phyloP scores from a whole-genome alignment of 192 early-diverging fungal species.

The Gryganskiella cystojenkinii region DNA sequence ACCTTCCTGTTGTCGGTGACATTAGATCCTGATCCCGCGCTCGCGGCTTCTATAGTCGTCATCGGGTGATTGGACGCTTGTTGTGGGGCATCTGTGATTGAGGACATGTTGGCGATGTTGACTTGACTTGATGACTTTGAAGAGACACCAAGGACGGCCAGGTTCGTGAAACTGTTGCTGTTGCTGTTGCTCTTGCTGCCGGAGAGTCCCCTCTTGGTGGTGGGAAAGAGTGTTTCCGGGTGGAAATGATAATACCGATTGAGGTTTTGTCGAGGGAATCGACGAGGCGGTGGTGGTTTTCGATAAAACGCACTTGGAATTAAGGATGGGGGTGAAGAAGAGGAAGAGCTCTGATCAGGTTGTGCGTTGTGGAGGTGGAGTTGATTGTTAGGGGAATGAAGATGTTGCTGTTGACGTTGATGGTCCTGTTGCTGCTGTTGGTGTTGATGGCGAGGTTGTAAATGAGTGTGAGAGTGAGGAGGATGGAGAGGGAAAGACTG shows the following conservation, averaged over 20 bases:
- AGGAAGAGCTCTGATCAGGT: background rate
- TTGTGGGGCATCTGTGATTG: too few relatives aligned
- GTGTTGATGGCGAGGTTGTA: background rate
- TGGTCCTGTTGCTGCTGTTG: background rate
- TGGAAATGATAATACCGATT: constrained; percentile 42
- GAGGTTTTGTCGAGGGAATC: constrained; percentile 21
- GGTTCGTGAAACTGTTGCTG: background rate
- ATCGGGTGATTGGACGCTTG: too few relatives aligned
- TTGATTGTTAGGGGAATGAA: background rate
- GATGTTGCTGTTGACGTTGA: background rate
- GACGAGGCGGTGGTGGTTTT: constrained; percentile 1
- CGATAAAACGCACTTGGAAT: background rate
- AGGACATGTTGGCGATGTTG: too few relatives aligned
- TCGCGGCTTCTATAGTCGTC: too few relatives aligned
- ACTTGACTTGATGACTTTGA: too few relatives aligned
- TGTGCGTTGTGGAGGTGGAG: too few relatives aligned
- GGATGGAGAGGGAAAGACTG: background rate
- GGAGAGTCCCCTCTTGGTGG: constrained; percentile 19
- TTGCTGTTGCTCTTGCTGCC: background rate
- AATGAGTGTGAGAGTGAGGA: background rate
- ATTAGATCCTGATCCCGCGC: too few relatives aligned
- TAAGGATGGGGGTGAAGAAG: background rate
- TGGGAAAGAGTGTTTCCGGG: constrained; percentile 21
- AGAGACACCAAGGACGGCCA: too few relatives aligned
- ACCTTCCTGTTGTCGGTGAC: too few relatives aligned